Conservation (phyloP, 2,329 filamentous ascomycete genomes). For the Penicillium hesseltinei region DNA sequence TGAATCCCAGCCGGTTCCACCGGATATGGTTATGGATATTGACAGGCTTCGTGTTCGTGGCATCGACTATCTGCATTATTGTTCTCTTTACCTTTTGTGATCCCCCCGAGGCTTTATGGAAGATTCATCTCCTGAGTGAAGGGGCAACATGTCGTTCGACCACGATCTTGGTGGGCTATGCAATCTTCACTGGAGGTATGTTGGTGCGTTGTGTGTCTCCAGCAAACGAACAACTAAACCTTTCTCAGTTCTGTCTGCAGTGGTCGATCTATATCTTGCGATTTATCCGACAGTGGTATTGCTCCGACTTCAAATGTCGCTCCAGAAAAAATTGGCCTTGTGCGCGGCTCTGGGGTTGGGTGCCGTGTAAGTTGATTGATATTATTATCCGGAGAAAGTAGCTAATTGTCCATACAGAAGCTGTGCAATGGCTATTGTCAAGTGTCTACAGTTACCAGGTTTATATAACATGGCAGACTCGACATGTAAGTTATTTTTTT, state of each 20-base stretch:
- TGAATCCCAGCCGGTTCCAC: slow-evolving; percentile 24
- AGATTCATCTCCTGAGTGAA: slow-evolving; percentile 24
- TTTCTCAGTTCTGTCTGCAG: slow-evolving; percentile 25
- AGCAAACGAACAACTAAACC: not conserved
- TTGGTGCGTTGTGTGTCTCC: not conserved
- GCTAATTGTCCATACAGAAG: slow-evolving; percentile 24
- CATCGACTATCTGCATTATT: slow-evolving; percentile 37
- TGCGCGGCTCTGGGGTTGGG: not conserved
- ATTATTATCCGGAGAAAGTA: not conserved
- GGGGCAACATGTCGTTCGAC: slow-evolving; percentile 37
- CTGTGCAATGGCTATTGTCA: slow-evolving; percentile 33
- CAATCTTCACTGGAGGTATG: slow-evolving; percentile 43
- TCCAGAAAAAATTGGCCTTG: slow-evolving; percentile 24
- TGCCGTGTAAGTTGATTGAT: not conserved
- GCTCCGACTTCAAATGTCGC: slow-evolving; percentile 33
- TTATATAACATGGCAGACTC: slow-evolving; percentile 19
- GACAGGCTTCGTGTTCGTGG: slow-evolving; percentile 29
- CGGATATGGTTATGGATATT: slow-evolving; percentile 26
- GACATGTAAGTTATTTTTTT: not conserved
- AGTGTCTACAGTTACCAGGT: slow-evolving; percentile 31
- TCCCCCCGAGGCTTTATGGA: slow-evolving; percentile 43
- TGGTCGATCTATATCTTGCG: slow-evolving; percentile 35
- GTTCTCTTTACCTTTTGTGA: slow-evolving; percentile 46
- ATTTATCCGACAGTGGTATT: slow-evolving; percentile 33
- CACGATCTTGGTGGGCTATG: slow-evolving; percentile 40